Evolutionary conservation across 2,329 filamentous ascomycete genomes (phyloP).

Genomic region (Cordyceps javanica): DNA sequence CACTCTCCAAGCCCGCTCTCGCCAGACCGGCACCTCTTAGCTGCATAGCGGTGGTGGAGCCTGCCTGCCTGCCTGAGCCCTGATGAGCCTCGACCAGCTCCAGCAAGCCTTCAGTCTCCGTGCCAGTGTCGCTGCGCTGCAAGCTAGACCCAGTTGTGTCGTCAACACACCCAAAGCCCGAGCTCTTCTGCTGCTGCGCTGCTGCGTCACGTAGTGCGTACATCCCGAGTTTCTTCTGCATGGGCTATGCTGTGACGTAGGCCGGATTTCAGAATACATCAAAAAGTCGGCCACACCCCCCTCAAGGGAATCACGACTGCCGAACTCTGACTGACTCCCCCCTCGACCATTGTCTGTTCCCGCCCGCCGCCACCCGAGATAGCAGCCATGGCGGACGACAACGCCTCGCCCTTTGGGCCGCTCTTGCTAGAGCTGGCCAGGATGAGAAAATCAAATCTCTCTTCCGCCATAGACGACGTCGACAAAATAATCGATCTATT

Average conservation of each 20-base stretch:
- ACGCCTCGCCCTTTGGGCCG: constrained; percentile 41
- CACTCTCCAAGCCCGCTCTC: neutral
- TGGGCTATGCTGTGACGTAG: neutral
- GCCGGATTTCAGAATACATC: neutral
- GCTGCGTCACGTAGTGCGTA: neutral
- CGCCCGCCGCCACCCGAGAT: neutral
- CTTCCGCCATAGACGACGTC: constrained; percentile 68
- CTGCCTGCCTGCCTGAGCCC: neutral
- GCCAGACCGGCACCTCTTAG: neutral
- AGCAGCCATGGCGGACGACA: constrained; percentile 26
- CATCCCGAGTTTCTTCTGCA: neutral
- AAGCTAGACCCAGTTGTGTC: neutral
- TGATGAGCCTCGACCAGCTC: neutral
- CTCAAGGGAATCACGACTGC: neutral
- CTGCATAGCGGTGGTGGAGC: constrained; percentile 6
- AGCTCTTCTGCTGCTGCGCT: neutral
- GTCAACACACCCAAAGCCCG: neutral
- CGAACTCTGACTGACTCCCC: neutral
- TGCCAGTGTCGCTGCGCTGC: neutral
- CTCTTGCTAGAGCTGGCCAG: constrained; percentile 70
- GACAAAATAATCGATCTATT: constrained; percentile 78
- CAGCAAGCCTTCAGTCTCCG: neutral
- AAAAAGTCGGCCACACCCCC: neutral
- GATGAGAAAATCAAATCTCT: constrained; percentile 62
- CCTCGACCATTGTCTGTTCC: neutral